Conservation (phyloP, 805 yeast genomes). For the Starmerella apis region DNA sequence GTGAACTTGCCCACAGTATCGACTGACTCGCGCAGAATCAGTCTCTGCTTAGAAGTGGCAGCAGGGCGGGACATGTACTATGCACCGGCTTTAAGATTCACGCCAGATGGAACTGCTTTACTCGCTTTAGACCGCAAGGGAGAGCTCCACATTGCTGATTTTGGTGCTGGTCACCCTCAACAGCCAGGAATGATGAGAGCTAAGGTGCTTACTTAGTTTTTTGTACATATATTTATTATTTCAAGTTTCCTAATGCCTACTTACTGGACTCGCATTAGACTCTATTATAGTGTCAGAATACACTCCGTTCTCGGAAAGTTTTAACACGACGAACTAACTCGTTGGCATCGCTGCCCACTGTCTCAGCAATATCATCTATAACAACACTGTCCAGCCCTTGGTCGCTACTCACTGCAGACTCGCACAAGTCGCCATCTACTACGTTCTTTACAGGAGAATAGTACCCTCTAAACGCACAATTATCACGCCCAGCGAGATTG, state of each 20-base stretch:
- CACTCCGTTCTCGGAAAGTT: slow-evolving; percentile 4
- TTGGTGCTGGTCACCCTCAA: slow-evolving; percentile 74
- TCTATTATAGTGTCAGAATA: not conserved
- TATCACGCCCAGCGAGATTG: slow-evolving; percentile 11
- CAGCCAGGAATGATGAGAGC: slow-evolving; percentile 31
- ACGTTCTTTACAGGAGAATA: slow-evolving; percentile 69
- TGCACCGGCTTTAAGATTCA: slow-evolving; percentile 68
- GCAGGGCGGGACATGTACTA: slow-evolving; percentile 62
- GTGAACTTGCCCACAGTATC: slow-evolving; percentile 48
- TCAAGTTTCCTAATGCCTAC: not conserved
- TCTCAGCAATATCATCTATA: slow-evolving; percentile 28
- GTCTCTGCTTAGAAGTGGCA: slow-evolving; percentile 65
- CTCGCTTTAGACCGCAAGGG: slow-evolving; percentile 77
- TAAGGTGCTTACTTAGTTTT: slow-evolving; percentile 22
- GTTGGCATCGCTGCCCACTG: slow-evolving; percentile 28
- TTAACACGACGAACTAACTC: slow-evolving; percentile 22
- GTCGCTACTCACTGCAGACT: slow-evolving; percentile 34
- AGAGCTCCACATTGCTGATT: slow-evolving; percentile 65
- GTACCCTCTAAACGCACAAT: slow-evolving; percentile 54
- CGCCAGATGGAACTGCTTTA: slow-evolving; percentile 70
- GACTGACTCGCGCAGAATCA: slow-evolving; percentile 39
- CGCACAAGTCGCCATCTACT: slow-evolving; percentile 83
- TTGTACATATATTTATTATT: not conserved
- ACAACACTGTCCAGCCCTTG: slow-evolving; percentile 22
- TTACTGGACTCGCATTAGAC: too few species aligned